Conservation (phyloP, 176 grass and related monocot species). For the Poa annua region DNA sequence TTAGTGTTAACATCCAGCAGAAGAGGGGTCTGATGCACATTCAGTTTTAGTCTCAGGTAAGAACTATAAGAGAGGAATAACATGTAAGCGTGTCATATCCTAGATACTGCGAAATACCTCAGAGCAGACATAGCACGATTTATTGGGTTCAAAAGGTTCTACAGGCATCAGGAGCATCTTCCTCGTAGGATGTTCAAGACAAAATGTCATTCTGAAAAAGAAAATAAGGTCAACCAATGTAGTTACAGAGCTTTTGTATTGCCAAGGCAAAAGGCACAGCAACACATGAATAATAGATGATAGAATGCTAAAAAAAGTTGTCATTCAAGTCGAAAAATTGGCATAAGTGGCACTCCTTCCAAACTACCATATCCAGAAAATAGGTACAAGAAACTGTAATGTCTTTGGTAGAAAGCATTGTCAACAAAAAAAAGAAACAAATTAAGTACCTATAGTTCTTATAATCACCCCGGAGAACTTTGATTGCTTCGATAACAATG, state of each 20-base stretch:
- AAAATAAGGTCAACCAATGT: slow-evolving; percentile 19
- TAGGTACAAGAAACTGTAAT: neutral
- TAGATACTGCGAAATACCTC: slow-evolving; percentile 62
- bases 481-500: slow-evolving; percentile 97
- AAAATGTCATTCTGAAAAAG: slow-evolving; percentile 95
- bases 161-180: slow-evolving; percentile 97
- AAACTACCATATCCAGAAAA: slow-evolving; percentile 32
- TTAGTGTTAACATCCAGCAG: slow-evolving; percentile 85
- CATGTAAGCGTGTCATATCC: slow-evolving; percentile 9
- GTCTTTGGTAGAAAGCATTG: neutral
- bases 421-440: neutral
- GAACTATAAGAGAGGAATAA: slow-evolving; percentile 9
- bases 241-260: slow-evolving; percentile 20
- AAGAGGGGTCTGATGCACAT: slow-evolving; percentile 70
- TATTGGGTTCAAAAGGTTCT: slow-evolving; percentile 89
- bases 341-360: neutral
- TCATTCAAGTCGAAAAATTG: neutral
- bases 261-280: neutral
- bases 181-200: slow-evolving; percentile 90
- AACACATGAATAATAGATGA: neutral
- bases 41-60: slow-evolving; percentile 41
- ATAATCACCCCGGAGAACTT: slow-evolving; percentile 83
- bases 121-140: slow-evolving; percentile 98
- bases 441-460: slow-evolving; percentile 68
- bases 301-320: neutral